Evolutionary conservation across 768 basidiomycete species (phyloP), one percentile per base, ranked within the genome.

Genomic region (Asterophora lycoperdoides): DNA sequence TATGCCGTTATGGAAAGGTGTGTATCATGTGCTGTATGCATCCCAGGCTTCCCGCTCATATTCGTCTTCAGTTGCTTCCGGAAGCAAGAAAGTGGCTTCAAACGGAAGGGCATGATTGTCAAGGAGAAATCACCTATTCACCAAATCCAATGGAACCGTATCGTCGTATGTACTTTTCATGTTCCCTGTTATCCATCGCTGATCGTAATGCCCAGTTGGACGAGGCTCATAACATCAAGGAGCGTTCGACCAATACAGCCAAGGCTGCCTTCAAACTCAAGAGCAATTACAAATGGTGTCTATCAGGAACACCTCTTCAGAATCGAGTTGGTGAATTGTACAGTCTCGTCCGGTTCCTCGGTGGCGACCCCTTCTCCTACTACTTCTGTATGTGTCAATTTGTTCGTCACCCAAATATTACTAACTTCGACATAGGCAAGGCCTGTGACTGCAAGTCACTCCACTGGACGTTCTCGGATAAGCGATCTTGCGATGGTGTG

Each of bases 311-410:
- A 5, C 95, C 95, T 0, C 72, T 99, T 8, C 95, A 99, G 66
- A 97, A 97, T 61, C 86, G 96, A 56, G 96, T 99, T n/a, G 96
- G 96, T 55, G 96, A 99, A 64, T 69, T 99, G 42, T 99, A 99
- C 70, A 96, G 93, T 64, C 78, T 96, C 35, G 81, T 97, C 38
- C 76, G 89, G 53, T 96, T 97, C 71, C 67, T 95, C 44, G 92
- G 92, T n/a, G 90, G 89, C 23, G 89, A 93, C 64, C 92, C 91
- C 0, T 93, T 91, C 63, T 84, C 91, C 3, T 89, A 79, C 66
- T 95, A 94, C 68, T 95, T 92, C 67, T 96, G 93, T 86, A 59
- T 58, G 86, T 54, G 34, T 17, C 44, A 15, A 26, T 18, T 34
- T 49, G 14, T 35, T 48, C 1, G 50, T 10, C 17, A 4, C 17